A percentile compares a stretch with the other conserved stretches of the same genome.
These are phyloP conservation scores for Metschnikowia lachancei DNA, from an alignment of 805 yeast species.

Conservation along the genomic window DNA sequence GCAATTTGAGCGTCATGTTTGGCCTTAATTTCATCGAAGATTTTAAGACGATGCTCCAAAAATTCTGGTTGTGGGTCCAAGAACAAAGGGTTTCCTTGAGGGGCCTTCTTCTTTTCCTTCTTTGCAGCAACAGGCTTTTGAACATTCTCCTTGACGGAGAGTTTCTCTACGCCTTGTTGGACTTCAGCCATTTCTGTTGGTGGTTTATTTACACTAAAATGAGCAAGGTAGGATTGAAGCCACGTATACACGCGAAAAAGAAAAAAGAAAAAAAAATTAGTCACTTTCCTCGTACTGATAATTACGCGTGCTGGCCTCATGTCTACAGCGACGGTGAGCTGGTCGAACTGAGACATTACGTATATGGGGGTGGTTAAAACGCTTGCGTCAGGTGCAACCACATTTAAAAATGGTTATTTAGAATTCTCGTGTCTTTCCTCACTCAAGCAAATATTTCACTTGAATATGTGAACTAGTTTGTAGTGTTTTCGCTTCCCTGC, in stretches of 20 bases:
- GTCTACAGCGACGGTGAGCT: not conserved
- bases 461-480: too few relatives aligned
- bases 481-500: too few relatives aligned
- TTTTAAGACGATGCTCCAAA: slow-evolving; percentile 69
- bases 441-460: too few relatives aligned
- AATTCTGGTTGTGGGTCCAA: slow-evolving; percentile 81
- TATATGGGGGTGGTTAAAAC: not conserved
- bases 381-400: too few relatives aligned
- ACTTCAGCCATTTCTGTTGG: slow-evolving; percentile 19
- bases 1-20: slow-evolving; percentile 74
- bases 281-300: slow-evolving; percentile 8
- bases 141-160: slow-evolving; percentile 18
- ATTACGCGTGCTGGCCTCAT: slow-evolving; percentile 8
- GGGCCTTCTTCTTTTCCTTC: slow-evolving; percentile 44
- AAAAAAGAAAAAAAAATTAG: slow-evolving; percentile 6
- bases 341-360: not conserved
- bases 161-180: slow-evolving; percentile 19
- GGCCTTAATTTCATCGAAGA: slow-evolving; percentile 78
- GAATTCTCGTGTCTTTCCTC: too few relatives aligned
- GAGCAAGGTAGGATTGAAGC: not conserved
- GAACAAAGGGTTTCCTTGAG: slow-evolving; percentile 40
- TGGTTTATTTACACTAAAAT: not conserved
- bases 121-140: slow-evolving; percentile 16
- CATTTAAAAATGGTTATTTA: too few relatives aligned
- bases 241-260: slow-evolving; percentile 2